Percentiles rank a stretch among this genome's conserved stretches.
Conservation (phyloP, 345 rosid species). For the Durio zibethinus region DNA sequence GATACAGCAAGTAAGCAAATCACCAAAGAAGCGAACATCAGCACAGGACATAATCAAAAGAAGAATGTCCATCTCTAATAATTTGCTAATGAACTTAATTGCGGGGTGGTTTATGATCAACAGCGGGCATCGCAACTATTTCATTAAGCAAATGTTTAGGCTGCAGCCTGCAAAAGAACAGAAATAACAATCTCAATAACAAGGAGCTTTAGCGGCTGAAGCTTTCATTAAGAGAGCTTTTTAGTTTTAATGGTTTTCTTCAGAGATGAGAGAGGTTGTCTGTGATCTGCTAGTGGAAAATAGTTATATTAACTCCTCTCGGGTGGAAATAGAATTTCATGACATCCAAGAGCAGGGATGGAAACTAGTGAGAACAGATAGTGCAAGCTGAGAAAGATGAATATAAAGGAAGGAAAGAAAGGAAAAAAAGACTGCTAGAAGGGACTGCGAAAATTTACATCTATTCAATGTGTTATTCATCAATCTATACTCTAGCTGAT, state of each 20-base stretch:
- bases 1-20: neutral
- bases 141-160: neutral
- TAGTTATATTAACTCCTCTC: neutral
- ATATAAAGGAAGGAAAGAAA: neutral
- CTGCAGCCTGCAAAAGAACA: neutral
- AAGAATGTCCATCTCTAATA: neutral
- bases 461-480: neutral
- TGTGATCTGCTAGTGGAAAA: neutral
- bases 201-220: neutral
- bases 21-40: neutral
- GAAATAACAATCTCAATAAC: neutral
- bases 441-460: neutral
- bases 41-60: neutral
- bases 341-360: neutral
- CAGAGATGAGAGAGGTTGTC: neutral
- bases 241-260: neutral
- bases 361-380: neutral
- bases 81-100: neutral
- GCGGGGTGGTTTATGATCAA: neutral
- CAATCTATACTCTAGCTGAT: neutral
- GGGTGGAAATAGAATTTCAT: neutral
- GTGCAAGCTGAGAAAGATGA: neutral
- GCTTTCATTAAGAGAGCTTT: neutral
- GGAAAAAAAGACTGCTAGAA: neutral
- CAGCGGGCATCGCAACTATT: neutral